Conservation (phyloP, 2,329 filamentous ascomycete genomes). For the Capronia epimyces region DNA sequence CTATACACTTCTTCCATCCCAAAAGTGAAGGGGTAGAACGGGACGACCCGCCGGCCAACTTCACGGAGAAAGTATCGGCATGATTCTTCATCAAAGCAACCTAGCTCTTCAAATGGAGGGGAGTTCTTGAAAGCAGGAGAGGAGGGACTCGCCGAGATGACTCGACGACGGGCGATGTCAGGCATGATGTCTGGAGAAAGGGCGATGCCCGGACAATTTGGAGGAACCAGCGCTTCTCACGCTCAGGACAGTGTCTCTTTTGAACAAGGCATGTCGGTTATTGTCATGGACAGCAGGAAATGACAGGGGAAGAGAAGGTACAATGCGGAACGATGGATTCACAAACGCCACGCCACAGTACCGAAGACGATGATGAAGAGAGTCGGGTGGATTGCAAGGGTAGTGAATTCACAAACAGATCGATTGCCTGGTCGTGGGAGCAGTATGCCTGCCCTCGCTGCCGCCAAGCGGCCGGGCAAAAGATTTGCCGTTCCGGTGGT, state of each 20-base stretch:
- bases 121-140: slow-evolving; percentile 5
- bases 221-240: neutral
- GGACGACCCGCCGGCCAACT: slow-evolving; percentile 27
- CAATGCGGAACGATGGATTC: no score
- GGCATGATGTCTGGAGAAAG: slow-evolving; percentile 3
- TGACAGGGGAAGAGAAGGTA: neutral
- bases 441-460: neutral
- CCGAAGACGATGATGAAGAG: neutral
- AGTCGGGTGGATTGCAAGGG: neutral
- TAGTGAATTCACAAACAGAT: neutral
- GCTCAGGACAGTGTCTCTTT: slow-evolving; percentile 1
- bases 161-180: slow-evolving; percentile 10
- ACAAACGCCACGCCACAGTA: neutral
- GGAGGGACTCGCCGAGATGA: slow-evolving; percentile 5
- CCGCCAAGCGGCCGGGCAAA: neutral
- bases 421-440: neutral
- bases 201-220: neutral
- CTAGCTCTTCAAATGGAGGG: slow-evolving; percentile 16
- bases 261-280: neutral
- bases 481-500: neutral
- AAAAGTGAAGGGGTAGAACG: slow-evolving; percentile 28
- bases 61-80: slow-evolving; percentile 30
- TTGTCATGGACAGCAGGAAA: neutral
- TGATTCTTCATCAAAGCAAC: slow-evolving; percentile 30
- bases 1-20: slow-evolving; percentile 31